phyloP scores from a whole-genome alignment of 176 grass and related monocot genomes.

The Oryza longistaminata region DNA sequence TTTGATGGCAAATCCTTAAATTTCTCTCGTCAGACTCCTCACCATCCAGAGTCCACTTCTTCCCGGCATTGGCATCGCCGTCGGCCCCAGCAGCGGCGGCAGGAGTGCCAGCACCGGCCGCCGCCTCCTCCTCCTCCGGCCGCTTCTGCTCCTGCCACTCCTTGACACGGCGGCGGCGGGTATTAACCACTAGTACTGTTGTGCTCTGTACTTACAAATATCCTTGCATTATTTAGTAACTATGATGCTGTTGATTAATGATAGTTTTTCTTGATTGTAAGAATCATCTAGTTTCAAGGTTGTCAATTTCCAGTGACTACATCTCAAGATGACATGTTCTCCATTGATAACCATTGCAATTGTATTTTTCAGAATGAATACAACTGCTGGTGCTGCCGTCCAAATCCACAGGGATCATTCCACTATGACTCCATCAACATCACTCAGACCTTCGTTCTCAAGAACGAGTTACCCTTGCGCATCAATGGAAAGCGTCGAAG shows the following conservation, averaged over 20 bases:
- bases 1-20: too few relatives aligned
- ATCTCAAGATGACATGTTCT: constrained; percentile 7
- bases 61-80: constrained; percentile 40
- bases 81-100: constrained; percentile 1
- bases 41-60: constrained; percentile 95
- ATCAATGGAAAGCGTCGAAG: constrained; percentile 59
- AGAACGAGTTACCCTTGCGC: constrained; percentile 46
- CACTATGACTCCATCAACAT: constrained; percentile 75
- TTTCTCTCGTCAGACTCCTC: constrained; percentile 69
- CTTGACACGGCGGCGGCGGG: constrained; percentile 72
- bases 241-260: background rate
- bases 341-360: constrained; percentile 12
- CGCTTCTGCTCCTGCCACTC: constrained; percentile 95
- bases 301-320: too few relatives aligned
- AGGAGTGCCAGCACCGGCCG: constrained; percentile 9
- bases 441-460: constrained; percentile 72
- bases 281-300: background rate
- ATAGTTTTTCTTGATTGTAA: background rate
- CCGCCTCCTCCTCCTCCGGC: constrained; percentile 48
- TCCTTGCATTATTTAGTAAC: background rate
- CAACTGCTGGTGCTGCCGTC: constrained; percentile 77
- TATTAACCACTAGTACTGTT: background rate
- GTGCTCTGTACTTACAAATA: background rate
- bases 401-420: constrained; percentile 93
- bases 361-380: constrained; percentile 67